phyloP scores from a whole-genome alignment of 805 yeast species.

The Starmera amethionina region DNA sequence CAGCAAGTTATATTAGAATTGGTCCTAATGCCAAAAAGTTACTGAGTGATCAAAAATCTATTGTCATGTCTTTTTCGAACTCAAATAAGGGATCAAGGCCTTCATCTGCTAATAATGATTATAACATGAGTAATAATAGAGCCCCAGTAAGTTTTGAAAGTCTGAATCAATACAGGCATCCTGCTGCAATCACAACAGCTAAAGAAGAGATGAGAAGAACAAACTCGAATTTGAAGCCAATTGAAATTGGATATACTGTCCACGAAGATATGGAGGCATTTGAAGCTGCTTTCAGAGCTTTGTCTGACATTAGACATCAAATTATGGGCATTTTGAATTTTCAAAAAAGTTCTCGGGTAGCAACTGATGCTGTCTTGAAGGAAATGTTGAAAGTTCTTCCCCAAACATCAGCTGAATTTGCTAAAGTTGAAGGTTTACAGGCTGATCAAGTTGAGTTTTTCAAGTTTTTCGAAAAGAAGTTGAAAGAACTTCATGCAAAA shows the following conservation, averaged over 20 bases:
- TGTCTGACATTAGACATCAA: conserved; percentile 32
- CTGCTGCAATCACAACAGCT: conserved; percentile 13
- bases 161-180: conserved; percentile 11
- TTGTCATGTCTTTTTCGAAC: conserved; percentile 37
- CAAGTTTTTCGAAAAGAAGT: conserved; percentile 27
- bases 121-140: conserved; percentile 1
- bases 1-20: conserved; percentile 58
- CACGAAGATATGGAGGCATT: too few relatives aligned
- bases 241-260: conserved; percentile 11
- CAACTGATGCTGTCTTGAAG: conserved; percentile 31
- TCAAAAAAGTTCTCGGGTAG: conserved; percentile 23
- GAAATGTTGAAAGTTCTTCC: conserved; percentile 52
- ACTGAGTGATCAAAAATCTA: conserved; percentile 30
- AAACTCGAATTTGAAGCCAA: conserved; percentile 13
- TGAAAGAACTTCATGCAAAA: conserved; percentile 8
- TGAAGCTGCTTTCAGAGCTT: conserved; percentile 10
- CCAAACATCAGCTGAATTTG: conserved; percentile 35
- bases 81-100: conserved; percentile 14
- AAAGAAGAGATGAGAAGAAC: conserved; percentile 14
- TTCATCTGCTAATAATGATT: conserved; percentile 3
- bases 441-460: conserved; percentile 21
- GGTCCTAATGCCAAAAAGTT: conserved; percentile 50
- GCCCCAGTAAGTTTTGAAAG: conserved; percentile 1
- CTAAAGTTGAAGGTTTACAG: conserved; percentile 24
- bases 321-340: conserved; percentile 32